Percentiles rank a stretch among this genome's conserved stretches.
phyloP scores from a whole-genome alignment of 345 rosid genomes.

The Murraya koenigii region DNA sequence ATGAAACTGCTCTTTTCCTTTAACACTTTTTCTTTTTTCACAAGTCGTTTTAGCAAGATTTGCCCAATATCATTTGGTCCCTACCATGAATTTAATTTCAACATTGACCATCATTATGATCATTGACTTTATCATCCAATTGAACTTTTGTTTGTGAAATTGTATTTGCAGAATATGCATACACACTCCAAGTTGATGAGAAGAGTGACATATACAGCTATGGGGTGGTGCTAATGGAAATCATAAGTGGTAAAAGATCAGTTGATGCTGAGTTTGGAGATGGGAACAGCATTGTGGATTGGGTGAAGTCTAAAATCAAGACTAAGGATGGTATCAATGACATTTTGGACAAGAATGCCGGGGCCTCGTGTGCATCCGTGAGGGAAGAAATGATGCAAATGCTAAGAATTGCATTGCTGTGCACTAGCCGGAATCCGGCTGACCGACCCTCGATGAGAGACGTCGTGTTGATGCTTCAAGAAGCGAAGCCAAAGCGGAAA shows the following conservation, averaged over 20 bases:
- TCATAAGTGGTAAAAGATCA: conserved; percentile 71
- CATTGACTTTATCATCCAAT: conserved; percentile 14
- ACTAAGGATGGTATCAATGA: conserved; percentile 54
- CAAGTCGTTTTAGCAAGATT: background rate
- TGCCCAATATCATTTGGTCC: conserved; percentile 17
- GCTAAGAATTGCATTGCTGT: conserved; percentile 75
- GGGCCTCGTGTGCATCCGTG: conserved; percentile 61
- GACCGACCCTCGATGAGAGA: conserved; percentile 99
- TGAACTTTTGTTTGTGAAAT: background rate
- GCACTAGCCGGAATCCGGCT: conserved; percentile 74
- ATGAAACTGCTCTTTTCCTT: background rate
- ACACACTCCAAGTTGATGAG: conserved; percentile 89
- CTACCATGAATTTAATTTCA: conserved; percentile 6
- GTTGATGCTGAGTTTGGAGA: conserved; percentile 92
- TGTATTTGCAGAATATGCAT: conserved; percentile 73
- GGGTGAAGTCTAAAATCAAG: conserved; percentile 83
- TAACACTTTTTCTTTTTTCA: background rate
- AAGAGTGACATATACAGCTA: conserved; percentile 96
- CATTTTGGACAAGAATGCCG: conserved; percentile 68
- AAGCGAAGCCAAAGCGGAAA: conserved; percentile 89
- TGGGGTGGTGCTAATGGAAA: conserved; percentile 89
- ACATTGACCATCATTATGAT: conserved; percentile 2
- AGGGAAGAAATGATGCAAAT: conserved; percentile 93
- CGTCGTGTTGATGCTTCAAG: conserved; percentile 87
- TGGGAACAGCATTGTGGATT: conserved; percentile 91